A percentile compares a stretch with the other conserved stretches of the same genome.
Evolutionary conservation across 495 filamentous ascomycete genomes (phyloP).

Genomic region (Aspergillus conjunctus): DNA sequence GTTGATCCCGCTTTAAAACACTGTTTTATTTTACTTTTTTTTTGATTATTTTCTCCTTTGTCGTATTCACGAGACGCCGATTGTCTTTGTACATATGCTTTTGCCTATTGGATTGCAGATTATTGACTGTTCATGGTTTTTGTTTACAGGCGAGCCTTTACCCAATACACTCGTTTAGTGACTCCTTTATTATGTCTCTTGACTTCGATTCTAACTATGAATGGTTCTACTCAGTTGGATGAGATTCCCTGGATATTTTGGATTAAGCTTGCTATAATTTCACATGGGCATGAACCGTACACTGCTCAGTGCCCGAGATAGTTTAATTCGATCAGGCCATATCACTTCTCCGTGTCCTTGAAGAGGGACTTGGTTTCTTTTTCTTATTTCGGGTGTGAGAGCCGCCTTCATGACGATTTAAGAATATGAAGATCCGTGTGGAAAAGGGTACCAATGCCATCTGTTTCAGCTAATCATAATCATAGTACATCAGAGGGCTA

Average conservation of each 20-base stretch:
- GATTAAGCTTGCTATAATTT: too few species aligned
- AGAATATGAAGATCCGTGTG: too few species aligned
- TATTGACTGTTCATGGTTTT: constrained; percentile 8
- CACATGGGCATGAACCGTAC: too few species aligned
- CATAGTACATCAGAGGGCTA: not conserved
- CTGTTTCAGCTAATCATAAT: constrained; percentile 1
- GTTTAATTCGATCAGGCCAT: too few species aligned
- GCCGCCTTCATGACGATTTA: too few species aligned
- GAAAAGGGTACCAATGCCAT: too few species aligned
- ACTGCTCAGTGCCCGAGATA: too few species aligned
- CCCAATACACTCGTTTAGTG: constrained; percentile 19
- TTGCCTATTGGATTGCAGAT: constrained; percentile 18
- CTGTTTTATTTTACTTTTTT: constrained; percentile 24
- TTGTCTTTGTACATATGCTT: constrained; percentile 24
- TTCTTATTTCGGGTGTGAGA: too few species aligned
- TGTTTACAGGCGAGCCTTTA: constrained; percentile 5
- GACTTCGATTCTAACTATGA: not conserved
- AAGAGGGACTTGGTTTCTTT: too few species aligned
- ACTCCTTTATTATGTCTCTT: constrained; percentile 8
- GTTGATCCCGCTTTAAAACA: constrained; percentile 27
- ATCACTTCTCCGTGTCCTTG: too few species aligned
- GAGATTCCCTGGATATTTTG: too few species aligned
- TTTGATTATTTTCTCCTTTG: constrained; percentile 25
- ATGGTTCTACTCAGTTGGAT: not conserved
- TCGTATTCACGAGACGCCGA: constrained; percentile 11